A percentile compares a stretch with the other conserved stretches of the same genome.
Conservation (phyloP, 371 early-diverging fungal genomes). For the Saksenaea oblongispora region DNA sequence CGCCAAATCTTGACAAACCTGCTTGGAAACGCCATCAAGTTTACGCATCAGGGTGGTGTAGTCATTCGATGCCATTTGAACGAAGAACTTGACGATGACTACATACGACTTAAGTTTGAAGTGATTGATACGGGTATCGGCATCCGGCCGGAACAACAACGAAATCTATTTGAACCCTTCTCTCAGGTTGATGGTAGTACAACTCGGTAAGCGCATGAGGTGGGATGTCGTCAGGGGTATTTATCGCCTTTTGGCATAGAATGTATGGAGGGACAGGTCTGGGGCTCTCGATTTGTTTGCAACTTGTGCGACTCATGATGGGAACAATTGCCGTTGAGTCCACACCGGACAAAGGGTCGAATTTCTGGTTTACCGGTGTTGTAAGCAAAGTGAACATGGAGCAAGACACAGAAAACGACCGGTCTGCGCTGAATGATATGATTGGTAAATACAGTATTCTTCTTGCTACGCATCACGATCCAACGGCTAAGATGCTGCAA, state of each 20-base stretch:
- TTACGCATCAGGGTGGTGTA: slow-evolving; percentile 62
- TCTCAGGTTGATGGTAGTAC: slow-evolving; percentile 66
- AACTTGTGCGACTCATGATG: slow-evolving; percentile 58
- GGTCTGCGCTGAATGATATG: slow-evolving; percentile 11
- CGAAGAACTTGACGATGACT: slow-evolving; percentile 18
- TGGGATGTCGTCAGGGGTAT: not conserved
- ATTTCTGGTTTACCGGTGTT: slow-evolving; percentile 58
- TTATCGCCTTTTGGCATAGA: not conserved
- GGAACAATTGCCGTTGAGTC: slow-evolving; percentile 59
- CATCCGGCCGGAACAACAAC: slow-evolving; percentile 55
- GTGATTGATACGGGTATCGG: slow-evolving; percentile 69
- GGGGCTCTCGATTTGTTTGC: slow-evolving; percentile 61
- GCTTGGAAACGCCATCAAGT: slow-evolving; percentile 69
- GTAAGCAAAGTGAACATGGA: slow-evolving; percentile 28
- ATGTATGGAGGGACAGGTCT: slow-evolving; percentile 70
- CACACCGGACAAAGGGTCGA: slow-evolving; percentile 52
- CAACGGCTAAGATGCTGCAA: slow-evolving; percentile 42
- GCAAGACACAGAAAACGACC: slow-evolving; percentile 13
- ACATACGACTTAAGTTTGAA: slow-evolving; percentile 40
- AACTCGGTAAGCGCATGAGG: slow-evolving; percentile 23
- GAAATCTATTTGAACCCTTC: slow-evolving; percentile 59
- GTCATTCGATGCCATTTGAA: slow-evolving; percentile 48
- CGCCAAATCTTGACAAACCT: slow-evolving; percentile 49
- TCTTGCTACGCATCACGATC: slow-evolving; percentile 35
- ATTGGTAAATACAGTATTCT: slow-evolving; percentile 32